Base-by-base conservation (phyloP, 164 flowering plant genomes). In the Protea cynaroides region DNA sequence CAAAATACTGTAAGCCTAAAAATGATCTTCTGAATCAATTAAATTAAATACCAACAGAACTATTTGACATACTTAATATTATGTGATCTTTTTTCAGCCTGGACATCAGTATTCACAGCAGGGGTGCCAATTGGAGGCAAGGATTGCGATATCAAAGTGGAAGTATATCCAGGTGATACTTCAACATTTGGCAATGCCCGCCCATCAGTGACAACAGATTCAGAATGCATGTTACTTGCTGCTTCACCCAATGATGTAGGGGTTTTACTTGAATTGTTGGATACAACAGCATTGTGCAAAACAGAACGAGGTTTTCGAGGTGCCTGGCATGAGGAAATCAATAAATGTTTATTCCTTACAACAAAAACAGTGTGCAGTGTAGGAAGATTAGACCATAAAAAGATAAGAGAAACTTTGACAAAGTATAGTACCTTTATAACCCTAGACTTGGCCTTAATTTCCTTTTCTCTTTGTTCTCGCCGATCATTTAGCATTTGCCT, bases 401-500 rank as follows among this genome's bases (percentile, higher is more conserved):
- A 21, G 38, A 0, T 18, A 49, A 9, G n/a, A 14, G 11, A 46
- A 23, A 50, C 15, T 43, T 11, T 22, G n/a, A 59, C 61, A 23
- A 11, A 53, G 43, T 68, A 13, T 43, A 58, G 49, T 75, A 93
- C 97, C 96, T 87, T 90, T 38, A 79, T 21, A 36, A 70, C 73
- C 66, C 82, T 78, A 63, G 86, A 81, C 65, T 85, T 90, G 2
- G 92, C 91, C 83, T 84, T 93, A 67, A 74, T 83, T 75, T 94
- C 95, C 72, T 82, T 94, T 61, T 89, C 97, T 72, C 91, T 86
- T 72, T 89, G 97, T 68, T 94, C 96, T n/a, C 98, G 90, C 0
- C 96, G 85, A 73, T 89, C 96, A 76, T 85, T 91, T 66, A 89
- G 69, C 98, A 94, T 89, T 79, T 94, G 97, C 69, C 93, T 87